Percentiles rank a stretch among this genome's conserved stretches.
These are phyloP conservation scores for Termitomyces sp. DNA, from an alignment of 768 basidiomycete genomes.

Conservation along the genomic window DNA sequence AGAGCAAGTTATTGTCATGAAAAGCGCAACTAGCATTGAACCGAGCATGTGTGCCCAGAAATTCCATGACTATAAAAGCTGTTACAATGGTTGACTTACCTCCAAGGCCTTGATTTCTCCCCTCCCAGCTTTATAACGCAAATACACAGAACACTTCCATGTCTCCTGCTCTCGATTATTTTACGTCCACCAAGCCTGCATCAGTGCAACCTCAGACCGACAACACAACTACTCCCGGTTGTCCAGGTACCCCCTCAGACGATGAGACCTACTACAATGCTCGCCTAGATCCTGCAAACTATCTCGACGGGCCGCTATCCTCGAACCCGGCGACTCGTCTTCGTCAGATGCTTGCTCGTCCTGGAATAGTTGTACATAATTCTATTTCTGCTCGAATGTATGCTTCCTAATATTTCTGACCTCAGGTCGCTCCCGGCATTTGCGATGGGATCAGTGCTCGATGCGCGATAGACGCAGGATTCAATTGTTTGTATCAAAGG, in stretches of 20 bases:
- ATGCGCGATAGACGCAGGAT: conserved; percentile 76
- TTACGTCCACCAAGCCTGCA: conserved; percentile 11
- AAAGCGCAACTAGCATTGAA: neutral
- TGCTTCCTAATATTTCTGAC: neutral
- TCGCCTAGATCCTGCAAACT: conserved; percentile 66
- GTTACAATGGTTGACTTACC: neutral
- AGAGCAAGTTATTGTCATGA: neutral
- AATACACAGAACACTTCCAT: neutral
- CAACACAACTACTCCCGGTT: neutral
- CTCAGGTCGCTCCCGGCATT: conserved; percentile 69
- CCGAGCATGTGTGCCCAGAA: neutral
- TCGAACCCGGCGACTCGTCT: conserved; percentile 65
- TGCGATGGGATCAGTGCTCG: conserved; percentile 79
- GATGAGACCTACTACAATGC: conserved; percentile 51
- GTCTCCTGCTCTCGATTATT: conserved; percentile 20
- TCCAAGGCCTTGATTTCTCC: neutral
- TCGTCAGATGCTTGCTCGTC: conserved; percentile 63
- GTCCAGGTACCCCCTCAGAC: neutral
- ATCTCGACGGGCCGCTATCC: conserved; percentile 63
- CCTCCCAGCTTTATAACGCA: neutral
- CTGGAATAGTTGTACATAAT: conserved; percentile 60
- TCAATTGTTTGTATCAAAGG: conserved; percentile 75
- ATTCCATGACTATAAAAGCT: neutral
- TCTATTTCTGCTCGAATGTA: neutral
- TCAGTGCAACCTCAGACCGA: conserved; percentile 4